Base-by-base conservation (phyloP, 2,329 filamentous ascomycete genomes). In the Curvularia verruculosa region DNA sequence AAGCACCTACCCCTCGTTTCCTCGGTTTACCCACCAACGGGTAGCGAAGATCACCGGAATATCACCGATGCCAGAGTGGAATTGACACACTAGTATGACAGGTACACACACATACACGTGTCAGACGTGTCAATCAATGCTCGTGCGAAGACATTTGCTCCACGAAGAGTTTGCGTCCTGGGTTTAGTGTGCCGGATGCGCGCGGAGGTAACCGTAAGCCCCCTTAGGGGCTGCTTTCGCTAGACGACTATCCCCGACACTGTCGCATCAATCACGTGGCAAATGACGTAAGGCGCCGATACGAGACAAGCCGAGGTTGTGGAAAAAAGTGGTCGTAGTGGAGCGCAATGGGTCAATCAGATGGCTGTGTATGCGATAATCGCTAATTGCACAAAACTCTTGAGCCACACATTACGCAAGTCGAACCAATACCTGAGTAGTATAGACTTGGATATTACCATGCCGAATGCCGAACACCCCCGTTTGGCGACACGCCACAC, bases 41-140 rank as follows among this genome's bases (percentile, higher is more conserved):
- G 52, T 44, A 50, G 23, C 18, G 52, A 23, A 43, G 52, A 54
- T 54, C 52, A 44, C 47, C 47, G 47, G 46, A 26, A 41, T 54
- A 54, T 49, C 52, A 51, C 52, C 52, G 54, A 40, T 18, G 39
- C 26, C 43, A 34, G 40, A 24, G 41, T 53, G 34, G 8, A 12
- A 29, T 10, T 29, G 12, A 9, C 28, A 10, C 9, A 12, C 28
- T 29, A 29, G 43, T 23, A 1, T n/a, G n/a, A n/a, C n/a, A n/a
- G n/a, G n/a, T n/a, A n/a, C n/a, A n/a, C n/a, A n/a, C 13, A 53
- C 18, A 53, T 48, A 34, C 51, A 48, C 51, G 34, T 53, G 44
- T 49, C 43, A 34, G 12, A 5, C 12, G 15, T 34, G 13, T 34
- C 13, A 12, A 13, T 1, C 5, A 34, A 34, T 6, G 6, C 13